Base-by-base conservation (phyloP, 306 rosid species). In the Urtica urens region DNA sequence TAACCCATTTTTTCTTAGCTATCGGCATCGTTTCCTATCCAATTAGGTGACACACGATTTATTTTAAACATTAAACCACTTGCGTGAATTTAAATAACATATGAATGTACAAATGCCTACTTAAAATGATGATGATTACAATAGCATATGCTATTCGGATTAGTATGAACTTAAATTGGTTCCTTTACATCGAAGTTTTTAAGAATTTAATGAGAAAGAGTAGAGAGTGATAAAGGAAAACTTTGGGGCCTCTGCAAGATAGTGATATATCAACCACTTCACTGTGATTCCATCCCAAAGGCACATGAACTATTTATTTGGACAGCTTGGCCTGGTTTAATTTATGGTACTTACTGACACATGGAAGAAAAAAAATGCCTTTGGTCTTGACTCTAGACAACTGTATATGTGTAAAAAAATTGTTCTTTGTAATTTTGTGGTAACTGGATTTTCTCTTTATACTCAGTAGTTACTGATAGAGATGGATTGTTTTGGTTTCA, bases 271-370 rank as follows among this genome's bases (percentile, higher is more conserved):
- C 51, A 62, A 47, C 60, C 33, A 46, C 67, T 43, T 28, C 33
- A 49, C 21, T 33, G 59, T 23, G 47, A 22, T 59, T 65, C 38
- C 49, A 44, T 55, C 59, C 53, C 61, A 31, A 47, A 45, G 55
- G 6, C 68, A 68, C 56, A 63, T 59, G 66, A 33, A 9, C 39
- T 53, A 48, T 70, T 58, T 39, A 58, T 46, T 59, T 46, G 37
- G 29, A 52, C 53, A 57, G 62, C 62, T 62, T 47, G 54, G 42
- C 22, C 51, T 57, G 19, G 3, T 17, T 26, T 56, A 38, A 26
- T 41, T 46, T 52, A 16, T 24, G 20, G 17, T 11, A 48, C 30
- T 47, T 49, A 21, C 33, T 45, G 23, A 23, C 13, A 17, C n/a
- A 12, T 3, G 21, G 21, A 35, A 35, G 0, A 28, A 27, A 40